phyloP scores from a whole-genome alignment of 2,329 filamentous ascomycete species.

The Nothophoma quercina region DNA sequence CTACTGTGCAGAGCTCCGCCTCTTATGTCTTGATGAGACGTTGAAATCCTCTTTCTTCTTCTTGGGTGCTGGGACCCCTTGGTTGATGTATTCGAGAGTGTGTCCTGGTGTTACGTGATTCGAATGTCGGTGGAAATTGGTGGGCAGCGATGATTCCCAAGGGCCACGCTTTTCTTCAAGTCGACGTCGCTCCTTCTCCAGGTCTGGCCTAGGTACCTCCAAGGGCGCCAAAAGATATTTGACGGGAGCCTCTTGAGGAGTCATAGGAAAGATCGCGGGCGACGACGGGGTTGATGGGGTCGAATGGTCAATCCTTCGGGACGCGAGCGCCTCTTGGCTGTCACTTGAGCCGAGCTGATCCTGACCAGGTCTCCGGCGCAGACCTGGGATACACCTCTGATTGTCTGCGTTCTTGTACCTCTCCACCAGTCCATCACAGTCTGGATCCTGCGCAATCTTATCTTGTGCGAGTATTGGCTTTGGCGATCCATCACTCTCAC shows the following conservation, averaged over 20 bases:
- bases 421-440: slow-evolving; percentile 6
- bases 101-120: slow-evolving; percentile 16
- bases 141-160: slow-evolving; percentile 14
- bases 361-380: slow-evolving; percentile 8
- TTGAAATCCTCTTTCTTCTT: slow-evolving; percentile 13
- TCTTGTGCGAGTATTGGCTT: slow-evolving; percentile 22
- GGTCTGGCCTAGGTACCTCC: not conserved
- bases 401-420: slow-evolving; percentile 15
- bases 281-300: not conserved
- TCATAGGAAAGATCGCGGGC: not conserved
- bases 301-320: not conserved
- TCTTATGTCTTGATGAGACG: slow-evolving; percentile 9
- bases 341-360: slow-evolving; percentile 3
- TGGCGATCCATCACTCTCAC: slow-evolving; percentile 22
- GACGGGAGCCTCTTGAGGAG: not conserved
- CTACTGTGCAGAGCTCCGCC: slow-evolving; percentile 11
- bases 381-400: slow-evolving; percentile 1
- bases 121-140: slow-evolving; percentile 6
- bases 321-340: not conserved
- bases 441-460: not conserved
- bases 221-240: slow-evolving; percentile 9
- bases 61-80: slow-evolving; percentile 11
- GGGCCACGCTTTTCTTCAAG: not conserved
- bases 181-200: not conserved
- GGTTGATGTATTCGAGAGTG: slow-evolving; percentile 16